Conservation (phyloP, 768 basidiomycete species). For the Tricholoma hemisulphureum region DNA sequence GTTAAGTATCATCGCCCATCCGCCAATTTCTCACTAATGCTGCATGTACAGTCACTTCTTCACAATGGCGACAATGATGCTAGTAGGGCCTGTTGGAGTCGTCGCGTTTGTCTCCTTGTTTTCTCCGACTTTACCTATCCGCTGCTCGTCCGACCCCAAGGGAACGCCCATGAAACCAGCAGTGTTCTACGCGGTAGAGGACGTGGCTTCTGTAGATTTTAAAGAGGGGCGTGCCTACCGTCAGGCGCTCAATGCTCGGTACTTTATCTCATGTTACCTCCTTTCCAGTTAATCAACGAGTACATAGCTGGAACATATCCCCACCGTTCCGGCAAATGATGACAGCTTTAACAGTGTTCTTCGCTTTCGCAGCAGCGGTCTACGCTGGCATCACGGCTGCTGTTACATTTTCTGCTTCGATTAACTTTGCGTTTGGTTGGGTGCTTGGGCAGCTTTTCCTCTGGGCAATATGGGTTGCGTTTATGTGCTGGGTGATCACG, state of each 20-base stretch:
- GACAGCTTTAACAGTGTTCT: constrained; percentile 23
- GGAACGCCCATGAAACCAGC: constrained; percentile 31
- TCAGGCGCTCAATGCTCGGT: constrained; percentile 16
- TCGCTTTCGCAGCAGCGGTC: constrained; percentile 20
- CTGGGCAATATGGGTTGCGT: constrained; percentile 19
- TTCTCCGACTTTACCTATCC: constrained; percentile 21
- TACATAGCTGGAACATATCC: constrained; percentile 22
- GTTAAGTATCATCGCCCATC: constrained; percentile 9
- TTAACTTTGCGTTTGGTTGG: constrained; percentile 31
- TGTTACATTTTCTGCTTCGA: constrained; percentile 25
- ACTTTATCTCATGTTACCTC: constrained; percentile 10
- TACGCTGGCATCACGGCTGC: constrained; percentile 30
- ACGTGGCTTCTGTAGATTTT: constrained; percentile 31
- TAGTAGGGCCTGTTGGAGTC: constrained; percentile 27
- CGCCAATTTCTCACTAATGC: neutral
- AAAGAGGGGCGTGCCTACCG: constrained; percentile 26
- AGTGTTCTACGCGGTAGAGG: constrained; percentile 31
- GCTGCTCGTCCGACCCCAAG: constrained; percentile 29
- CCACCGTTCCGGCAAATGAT: constrained; percentile 29
- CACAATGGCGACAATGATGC: constrained; percentile 32
- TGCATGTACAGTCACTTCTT: constrained; percentile 25
- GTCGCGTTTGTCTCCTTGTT: constrained; percentile 29
- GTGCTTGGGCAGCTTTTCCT: constrained; percentile 30
- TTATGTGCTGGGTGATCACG: constrained; percentile 17
- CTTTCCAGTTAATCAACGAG: neutral